Conservation (phyloP, 805 yeast genomes). For the Metschnikowia henanensis region DNA sequence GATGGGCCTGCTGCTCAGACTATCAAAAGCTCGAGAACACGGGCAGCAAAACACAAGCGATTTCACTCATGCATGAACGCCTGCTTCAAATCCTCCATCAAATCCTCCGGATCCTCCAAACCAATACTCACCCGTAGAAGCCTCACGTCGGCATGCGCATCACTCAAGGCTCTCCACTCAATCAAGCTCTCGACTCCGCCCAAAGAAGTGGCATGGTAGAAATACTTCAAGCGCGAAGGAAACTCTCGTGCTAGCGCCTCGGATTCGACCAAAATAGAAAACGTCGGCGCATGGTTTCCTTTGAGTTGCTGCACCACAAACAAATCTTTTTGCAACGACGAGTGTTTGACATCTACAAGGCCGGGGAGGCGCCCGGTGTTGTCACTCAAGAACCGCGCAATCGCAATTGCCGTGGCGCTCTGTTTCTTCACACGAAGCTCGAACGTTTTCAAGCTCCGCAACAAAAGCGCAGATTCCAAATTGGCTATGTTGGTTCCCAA, state of each 20-base stretch:
- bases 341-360: slow-evolving; percentile 59
- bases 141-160: slow-evolving; percentile 52
- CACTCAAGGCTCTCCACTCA: slow-evolving; percentile 84
- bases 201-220: slow-evolving; percentile 89
- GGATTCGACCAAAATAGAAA: slow-evolving; percentile 55
- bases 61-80: no score
- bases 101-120: slow-evolving; percentile 71
- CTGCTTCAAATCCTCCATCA: slow-evolving; percentile 68
- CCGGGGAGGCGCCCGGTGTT: slow-evolving; percentile 49
- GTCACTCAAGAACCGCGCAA: slow-evolving; percentile 59
- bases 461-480: slow-evolving; percentile 69
- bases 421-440: slow-evolving; percentile 72
- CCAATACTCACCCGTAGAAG: slow-evolving; percentile 80
- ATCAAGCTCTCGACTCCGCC: slow-evolving; percentile 92
- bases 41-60: no score
- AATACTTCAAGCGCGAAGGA: slow-evolving; percentile 65
- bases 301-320: slow-evolving; percentile 67
- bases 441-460: slow-evolving; percentile 80
- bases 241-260: slow-evolving; percentile 58
- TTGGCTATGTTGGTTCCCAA: slow-evolving; percentile 82
- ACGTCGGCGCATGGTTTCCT: slow-evolving; percentile 70
- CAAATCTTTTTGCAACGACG: slow-evolving; percentile 72
- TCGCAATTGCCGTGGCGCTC: slow-evolving; percentile 55
- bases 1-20: no score
- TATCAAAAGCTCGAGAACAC: no score